Percentiles rank a stretch among this genome's conserved stretches.
Conservation (phyloP, 2,329 filamentous ascomycete genomes). For the Phialophora chinensis region DNA sequence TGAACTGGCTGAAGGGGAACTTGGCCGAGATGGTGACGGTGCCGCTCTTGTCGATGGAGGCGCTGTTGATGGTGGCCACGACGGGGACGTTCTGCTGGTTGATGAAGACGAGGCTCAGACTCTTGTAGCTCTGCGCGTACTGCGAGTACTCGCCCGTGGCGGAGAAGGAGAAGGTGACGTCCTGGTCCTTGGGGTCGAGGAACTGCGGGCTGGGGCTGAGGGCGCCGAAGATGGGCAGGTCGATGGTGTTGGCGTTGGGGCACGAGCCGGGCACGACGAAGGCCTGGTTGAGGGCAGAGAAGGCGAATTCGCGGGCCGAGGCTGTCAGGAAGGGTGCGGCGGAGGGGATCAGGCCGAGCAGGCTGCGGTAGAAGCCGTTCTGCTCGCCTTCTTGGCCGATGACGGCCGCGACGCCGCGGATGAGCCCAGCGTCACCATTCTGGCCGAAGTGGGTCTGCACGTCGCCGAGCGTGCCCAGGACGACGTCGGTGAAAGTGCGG, state of each 20-base stretch:
- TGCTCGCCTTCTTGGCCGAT: conserved; percentile 79
- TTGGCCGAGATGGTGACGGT: conserved; percentile 40
- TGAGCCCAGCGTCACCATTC: conserved; percentile 61
- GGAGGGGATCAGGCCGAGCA: conserved; percentile 65
- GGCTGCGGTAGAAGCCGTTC: conserved; percentile 69
- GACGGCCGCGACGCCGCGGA: conserved; percentile 64
- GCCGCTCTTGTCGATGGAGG: conserved; percentile 35
- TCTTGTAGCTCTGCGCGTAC: conserved; percentile 40
- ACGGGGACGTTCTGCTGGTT: conserved; percentile 50
- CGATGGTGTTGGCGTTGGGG: conserved; percentile 55
- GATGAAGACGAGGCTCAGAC: conserved; percentile 47
- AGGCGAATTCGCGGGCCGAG: conserved; percentile 66
- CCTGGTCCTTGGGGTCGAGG: conserved; percentile 45
- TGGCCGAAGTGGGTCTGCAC: conserved; percentile 63
- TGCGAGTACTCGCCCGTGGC: conserved; percentile 39
- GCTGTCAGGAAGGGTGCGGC: conserved; percentile 71
- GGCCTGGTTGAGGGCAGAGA: conserved; percentile 64
- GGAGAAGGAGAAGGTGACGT: conserved; percentile 57
- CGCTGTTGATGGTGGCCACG: conserved; percentile 41
- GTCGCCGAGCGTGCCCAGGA: conserved; percentile 72
- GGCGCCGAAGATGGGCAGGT: conserved; percentile 54
- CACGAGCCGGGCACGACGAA: conserved; percentile 68
- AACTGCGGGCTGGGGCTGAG: conserved; percentile 45
- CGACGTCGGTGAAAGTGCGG: conserved; percentile 69
- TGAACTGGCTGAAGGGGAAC: conserved; percentile 46